phyloP scores from a whole-genome alignment of 306 rosid genomes.

The Cucurbita ficifolia region DNA sequence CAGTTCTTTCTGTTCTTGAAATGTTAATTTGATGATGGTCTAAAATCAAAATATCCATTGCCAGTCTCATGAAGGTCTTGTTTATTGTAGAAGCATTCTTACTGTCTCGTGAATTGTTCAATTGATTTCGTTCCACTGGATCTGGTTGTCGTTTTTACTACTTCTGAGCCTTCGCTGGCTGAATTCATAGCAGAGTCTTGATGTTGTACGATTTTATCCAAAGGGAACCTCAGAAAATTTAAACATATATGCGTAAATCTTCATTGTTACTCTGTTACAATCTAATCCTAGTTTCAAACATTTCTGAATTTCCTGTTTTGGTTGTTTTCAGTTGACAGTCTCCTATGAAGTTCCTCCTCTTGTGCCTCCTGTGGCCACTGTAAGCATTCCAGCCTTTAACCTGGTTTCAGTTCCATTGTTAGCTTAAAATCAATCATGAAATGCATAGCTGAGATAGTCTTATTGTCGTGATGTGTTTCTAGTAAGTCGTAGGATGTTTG shows the following conservation, averaged over 20 bases:
- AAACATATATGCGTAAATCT: neutral
- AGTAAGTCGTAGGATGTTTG: neutral
- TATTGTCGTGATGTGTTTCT: neutral
- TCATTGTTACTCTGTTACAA: neutral
- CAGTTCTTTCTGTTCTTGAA: neutral
- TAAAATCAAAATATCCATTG: constrained; percentile 93
- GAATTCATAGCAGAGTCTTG: constrained; percentile 34
- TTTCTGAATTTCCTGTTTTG: neutral
- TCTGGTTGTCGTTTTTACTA: neutral
- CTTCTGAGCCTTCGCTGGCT: neutral
- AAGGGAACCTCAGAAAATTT: constrained; percentile 34
- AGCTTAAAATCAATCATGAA: neutral
- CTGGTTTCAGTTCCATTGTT: neutral
- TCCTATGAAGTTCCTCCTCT: constrained; percentile 87
- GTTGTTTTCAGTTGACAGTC: constrained; percentile 63
- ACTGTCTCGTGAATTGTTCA: neutral
- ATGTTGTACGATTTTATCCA: constrained; percentile 91
- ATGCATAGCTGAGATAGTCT: neutral
- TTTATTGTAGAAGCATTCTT: neutral
- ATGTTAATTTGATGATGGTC: constrained; percentile 12
- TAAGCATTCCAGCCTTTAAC: constrained; percentile 19
- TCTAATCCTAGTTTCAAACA: neutral
- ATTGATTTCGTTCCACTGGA: neutral
- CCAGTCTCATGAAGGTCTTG: constrained; percentile 88
- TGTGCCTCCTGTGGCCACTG: constrained; percentile 84